Evolutionary conservation across 2,329 filamentous ascomycete genomes (phyloP).

Genomic region (Ascochyta lentis): DNA sequence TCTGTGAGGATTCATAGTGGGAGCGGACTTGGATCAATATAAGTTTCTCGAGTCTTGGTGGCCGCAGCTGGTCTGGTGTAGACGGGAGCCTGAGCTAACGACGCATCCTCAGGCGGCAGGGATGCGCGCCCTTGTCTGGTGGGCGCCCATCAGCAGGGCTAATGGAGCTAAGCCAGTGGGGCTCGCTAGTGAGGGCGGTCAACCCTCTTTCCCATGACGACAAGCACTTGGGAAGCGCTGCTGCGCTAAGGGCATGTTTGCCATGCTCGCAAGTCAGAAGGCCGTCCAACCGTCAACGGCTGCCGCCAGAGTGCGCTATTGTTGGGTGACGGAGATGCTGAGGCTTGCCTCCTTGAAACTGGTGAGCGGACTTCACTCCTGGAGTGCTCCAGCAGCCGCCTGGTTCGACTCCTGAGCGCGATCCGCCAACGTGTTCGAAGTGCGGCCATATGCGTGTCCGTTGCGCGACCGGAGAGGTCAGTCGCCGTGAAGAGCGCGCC

Average conservation of each 20-base stretch:
- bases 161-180: constrained; percentile 23
- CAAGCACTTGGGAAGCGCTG: constrained; percentile 9
- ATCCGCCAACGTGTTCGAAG: constrained; percentile 25
- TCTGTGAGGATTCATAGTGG: constrained; percentile 28
- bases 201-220: constrained; percentile 39
- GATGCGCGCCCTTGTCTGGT: constrained; percentile 20
- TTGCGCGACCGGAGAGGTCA: constrained; percentile 23
- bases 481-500: constrained; percentile 8
- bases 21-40: constrained; percentile 40
- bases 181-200: constrained; percentile 42
- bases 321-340: constrained; percentile 24
- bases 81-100: constrained; percentile 36
- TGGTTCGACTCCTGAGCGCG: constrained; percentile 26
- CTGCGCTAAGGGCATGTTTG: constrained; percentile 26
- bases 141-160: constrained; percentile 23
- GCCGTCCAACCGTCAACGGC: constrained; percentile 15
- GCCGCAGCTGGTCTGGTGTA: constrained; percentile 29
- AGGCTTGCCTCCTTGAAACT: constrained; percentile 16
- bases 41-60: constrained; percentile 36
- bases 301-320: constrained; percentile 20
- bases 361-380: constrained; percentile 10
- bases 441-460: constrained; percentile 4
- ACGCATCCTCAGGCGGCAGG: constrained; percentile 13
- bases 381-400: constrained; percentile 37
- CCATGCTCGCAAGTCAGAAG: constrained; percentile 33